Evolutionary conservation across 192 early-diverging fungal genomes (phyloP).

Genomic region (Martensiomyces pterosporus): DNA sequence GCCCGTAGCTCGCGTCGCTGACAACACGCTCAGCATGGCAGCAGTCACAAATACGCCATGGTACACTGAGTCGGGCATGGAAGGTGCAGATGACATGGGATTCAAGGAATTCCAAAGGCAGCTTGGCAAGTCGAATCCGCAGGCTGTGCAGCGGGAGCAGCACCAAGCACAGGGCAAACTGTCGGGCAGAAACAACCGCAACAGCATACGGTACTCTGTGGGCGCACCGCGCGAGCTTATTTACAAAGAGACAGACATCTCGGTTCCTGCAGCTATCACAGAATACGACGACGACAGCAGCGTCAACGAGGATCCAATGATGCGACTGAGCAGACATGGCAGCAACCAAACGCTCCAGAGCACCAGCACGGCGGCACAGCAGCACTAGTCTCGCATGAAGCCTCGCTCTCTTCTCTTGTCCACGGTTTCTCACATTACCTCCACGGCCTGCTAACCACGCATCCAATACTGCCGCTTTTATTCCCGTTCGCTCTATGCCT

Average conservation of each 20-base stretch:
- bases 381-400: background rate
- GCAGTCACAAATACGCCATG: conserved; percentile 14
- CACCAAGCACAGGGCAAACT: conserved; percentile 1
- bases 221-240: conserved; percentile 49
- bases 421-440: no score
- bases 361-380: conserved; percentile 3
- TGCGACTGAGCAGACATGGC: conserved; percentile 29
- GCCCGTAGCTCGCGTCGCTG: background rate
- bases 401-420: background rate
- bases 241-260: conserved; percentile 38
- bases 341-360: conserved; percentile 18
- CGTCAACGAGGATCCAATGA: conserved; percentile 27
- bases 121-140: conserved; percentile 10
- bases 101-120: conserved; percentile 17
- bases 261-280: conserved; percentile 27
- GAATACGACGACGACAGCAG: conserved; percentile 37
- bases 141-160: conserved; percentile 7
- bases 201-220: conserved; percentile 50
- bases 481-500: no score
- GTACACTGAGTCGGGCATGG: conserved; percentile 15
- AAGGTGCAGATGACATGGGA: conserved; percentile 18
- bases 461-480: no score
- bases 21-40: conserved; percentile 6
- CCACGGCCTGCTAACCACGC: no score
- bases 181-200: conserved; percentile 39